Evolutionary conservation across 1,139 yeast species (phyloP).

Genomic region (Lizanozyma gosingica): DNA sequence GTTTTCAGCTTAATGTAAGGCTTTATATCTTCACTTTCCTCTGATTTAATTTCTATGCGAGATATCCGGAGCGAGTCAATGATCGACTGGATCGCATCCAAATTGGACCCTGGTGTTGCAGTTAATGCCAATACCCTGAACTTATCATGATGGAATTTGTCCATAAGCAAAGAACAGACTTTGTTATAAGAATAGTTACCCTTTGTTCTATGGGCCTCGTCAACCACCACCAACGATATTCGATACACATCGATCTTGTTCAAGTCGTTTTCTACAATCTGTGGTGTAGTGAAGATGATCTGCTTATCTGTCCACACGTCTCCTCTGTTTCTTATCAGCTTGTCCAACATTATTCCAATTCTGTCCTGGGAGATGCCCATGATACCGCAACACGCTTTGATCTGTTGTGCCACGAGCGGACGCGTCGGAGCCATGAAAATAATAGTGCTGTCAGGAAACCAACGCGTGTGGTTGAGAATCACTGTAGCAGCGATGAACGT

Average conservation of each 20-base stretch:
- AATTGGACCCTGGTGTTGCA: constrained; percentile 89
- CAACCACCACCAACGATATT: constrained; percentile 71
- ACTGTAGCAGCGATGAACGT: constrained; percentile 94
- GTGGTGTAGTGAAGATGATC: constrained; percentile 93
- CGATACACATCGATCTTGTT: constrained; percentile 63
- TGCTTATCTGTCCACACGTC: constrained; percentile 69
- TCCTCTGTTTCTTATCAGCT: constrained; percentile 52
- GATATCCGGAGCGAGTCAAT: constrained; percentile 68
- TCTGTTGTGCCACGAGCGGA: constrained; percentile 96
- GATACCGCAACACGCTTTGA: constrained; percentile 83
- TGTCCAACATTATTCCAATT: constrained; percentile 77
- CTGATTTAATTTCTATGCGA: constrained; percentile 77
- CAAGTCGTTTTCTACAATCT: constrained; percentile 88
- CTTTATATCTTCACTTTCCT: constrained; percentile 70
- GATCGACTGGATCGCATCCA: constrained; percentile 83
- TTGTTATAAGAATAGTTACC: constrained; percentile 87
- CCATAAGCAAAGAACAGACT: constrained; percentile 43
- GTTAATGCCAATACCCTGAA: constrained; percentile 79
- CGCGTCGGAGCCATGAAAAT: constrained; percentile 95
- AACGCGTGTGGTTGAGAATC: constrained; percentile 80
- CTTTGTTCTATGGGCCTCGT: constrained; percentile 92
- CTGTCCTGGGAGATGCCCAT: constrained; percentile 73
- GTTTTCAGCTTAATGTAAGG: constrained; percentile 69
- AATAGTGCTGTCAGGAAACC: constrained; percentile 74
- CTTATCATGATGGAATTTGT: neutral